Base-by-base conservation (phyloP, 2,329 filamentous ascomycete genomes). In the Exophiala sp. region DNA sequence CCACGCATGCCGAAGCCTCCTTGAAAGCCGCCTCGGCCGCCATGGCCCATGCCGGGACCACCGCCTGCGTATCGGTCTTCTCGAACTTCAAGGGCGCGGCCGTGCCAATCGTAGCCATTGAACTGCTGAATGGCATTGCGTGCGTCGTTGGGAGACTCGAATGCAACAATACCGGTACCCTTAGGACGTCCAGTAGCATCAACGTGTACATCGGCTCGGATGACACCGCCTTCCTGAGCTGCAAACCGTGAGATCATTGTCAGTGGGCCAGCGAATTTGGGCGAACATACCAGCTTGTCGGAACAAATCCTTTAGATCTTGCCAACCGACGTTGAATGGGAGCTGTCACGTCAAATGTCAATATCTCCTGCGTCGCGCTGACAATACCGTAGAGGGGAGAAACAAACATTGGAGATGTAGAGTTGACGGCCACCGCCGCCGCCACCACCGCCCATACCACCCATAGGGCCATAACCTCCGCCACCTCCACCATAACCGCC, bases 31-130 rank as follows among this genome's bases (percentile, higher is more conserved):
- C 73, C 73, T 18, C 62, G 58, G 34, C 61, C 60, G 23, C 64
- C 62, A 45, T 64, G 65, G 21, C 68, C 67, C 42, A 66, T 63
- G 74, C 48, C 44, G 29, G 63, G 67, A 39, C 71, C 68, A 43
- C 70, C 74, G 21, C 71, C 67, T 52, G 93, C 93, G 66, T 90
- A 98, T 50, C 93, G 86, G 66, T 98, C 93, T 70, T 97, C 91
- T 56, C 93, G 89, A 57, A 98, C 93, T 68, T 98, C 93, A 43
- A 98, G 81, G 45, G 83, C 74, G 51, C 93, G 86, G 9, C 93
- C 93, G 68, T 97, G 91, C 93, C 93, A 98, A 58, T 98, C 93
- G 67, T 95, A 97, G 52, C 93, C 93, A 66, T 97, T 96, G 77
- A 97, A 98, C 61, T 96, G 90, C 65, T 89, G 83, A 59, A 98